A percentile compares a stretch with the other conserved stretches of the same genome.
Evolutionary conservation across 768 basidiomycete species (phyloP).

Genomic region (Kwoniella sp.): DNA sequence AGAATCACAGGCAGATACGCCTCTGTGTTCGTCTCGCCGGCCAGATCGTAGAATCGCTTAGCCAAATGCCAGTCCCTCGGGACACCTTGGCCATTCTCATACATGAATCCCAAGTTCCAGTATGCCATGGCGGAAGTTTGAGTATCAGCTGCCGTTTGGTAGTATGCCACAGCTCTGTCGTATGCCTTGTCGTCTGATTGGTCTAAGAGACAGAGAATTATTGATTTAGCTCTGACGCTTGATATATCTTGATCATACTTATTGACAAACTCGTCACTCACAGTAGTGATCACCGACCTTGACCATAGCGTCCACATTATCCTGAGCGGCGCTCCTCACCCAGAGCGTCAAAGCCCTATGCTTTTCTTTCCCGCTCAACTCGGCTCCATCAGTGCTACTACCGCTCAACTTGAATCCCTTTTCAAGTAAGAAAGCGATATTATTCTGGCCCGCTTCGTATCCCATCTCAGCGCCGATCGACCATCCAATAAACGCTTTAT

Average conservation of each 20-base stretch:
- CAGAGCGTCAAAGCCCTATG: constrained; percentile 82
- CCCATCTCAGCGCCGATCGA: constrained; percentile 93
- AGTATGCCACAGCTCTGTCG: constrained; percentile 91
- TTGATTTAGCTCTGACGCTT: no score
- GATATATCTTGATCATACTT: no score
- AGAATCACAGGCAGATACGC: constrained; percentile 85
- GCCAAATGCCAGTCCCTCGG: constrained; percentile 94
- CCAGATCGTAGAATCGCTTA: constrained; percentile 90
- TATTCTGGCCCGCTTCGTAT: constrained; percentile 89
- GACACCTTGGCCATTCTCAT: constrained; percentile 92
- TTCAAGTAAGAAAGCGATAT: constrained; percentile 87
- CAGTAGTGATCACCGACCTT: constrained; percentile 98
- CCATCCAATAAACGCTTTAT: constrained; percentile 88
- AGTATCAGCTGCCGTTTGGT: constrained; percentile 90
- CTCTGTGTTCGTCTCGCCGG: constrained; percentile 81
- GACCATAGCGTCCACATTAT: constrained; percentile 93
- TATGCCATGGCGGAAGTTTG: constrained; percentile 90
- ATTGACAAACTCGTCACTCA: constrained; percentile 27
- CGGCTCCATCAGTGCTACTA: background rate
- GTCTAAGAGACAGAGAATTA: constrained; percentile 10
- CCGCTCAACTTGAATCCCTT: constrained; percentile 65
- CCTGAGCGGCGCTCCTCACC: constrained; percentile 89
- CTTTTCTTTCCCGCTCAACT: background rate
- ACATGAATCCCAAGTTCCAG: constrained; percentile 99
- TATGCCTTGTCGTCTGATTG: constrained; percentile 58